Evolutionary conservation across 1,139 yeast genomes (phyloP).

Genomic region (Eremothecium cymbalariae): DNA sequence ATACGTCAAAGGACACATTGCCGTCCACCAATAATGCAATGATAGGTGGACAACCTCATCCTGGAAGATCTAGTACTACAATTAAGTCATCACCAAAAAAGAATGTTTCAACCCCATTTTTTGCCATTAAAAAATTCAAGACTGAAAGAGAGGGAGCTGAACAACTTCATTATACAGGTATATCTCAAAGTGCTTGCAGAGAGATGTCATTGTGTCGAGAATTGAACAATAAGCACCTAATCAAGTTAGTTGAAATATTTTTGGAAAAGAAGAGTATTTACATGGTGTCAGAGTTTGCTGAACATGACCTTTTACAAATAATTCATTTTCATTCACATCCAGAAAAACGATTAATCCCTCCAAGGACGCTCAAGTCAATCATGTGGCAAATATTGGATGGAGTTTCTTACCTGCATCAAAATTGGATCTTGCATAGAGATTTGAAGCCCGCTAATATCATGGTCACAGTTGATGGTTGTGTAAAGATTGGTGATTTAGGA

Average conservation of each 20-base stretch:
- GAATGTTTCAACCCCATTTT: slow-evolving; percentile 28
- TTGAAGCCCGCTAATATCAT: slow-evolving; percentile 95
- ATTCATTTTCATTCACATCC: slow-evolving; percentile 93
- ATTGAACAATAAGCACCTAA: slow-evolving; percentile 67
- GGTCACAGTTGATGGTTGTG: slow-evolving; percentile 84
- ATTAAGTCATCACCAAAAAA: slow-evolving; percentile 11
- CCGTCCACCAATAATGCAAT: neutral
- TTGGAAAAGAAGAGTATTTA: slow-evolving; percentile 84
- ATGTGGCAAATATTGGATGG: slow-evolving; percentile 92
- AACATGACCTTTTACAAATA: slow-evolving; percentile 86
- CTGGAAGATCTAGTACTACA: slow-evolving; percentile 3
- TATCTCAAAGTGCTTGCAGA: slow-evolving; percentile 91
- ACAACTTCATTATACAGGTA: slow-evolving; percentile 82
- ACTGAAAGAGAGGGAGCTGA: slow-evolving; percentile 88
- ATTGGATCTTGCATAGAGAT: slow-evolving; percentile 94
- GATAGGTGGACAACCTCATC: slow-evolving; percentile 2
- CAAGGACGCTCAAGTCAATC: slow-evolving; percentile 67
- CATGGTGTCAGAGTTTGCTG: slow-evolving; percentile 94
- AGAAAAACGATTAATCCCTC: slow-evolving; percentile 69
- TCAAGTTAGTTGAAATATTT: slow-evolving; percentile 74
- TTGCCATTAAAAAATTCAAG: slow-evolving; percentile 93
- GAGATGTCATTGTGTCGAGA: slow-evolving; percentile 96
- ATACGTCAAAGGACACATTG: slow-evolving; percentile 4
- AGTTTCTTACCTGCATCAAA: slow-evolving; percentile 81
- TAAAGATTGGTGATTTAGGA: slow-evolving; percentile 94